A percentile compares a stretch with the other conserved stretches of the same genome.
phyloP scores from a whole-genome alignment of 371 early-diverging fungal genomes.

The Mortierella sp. region DNA sequence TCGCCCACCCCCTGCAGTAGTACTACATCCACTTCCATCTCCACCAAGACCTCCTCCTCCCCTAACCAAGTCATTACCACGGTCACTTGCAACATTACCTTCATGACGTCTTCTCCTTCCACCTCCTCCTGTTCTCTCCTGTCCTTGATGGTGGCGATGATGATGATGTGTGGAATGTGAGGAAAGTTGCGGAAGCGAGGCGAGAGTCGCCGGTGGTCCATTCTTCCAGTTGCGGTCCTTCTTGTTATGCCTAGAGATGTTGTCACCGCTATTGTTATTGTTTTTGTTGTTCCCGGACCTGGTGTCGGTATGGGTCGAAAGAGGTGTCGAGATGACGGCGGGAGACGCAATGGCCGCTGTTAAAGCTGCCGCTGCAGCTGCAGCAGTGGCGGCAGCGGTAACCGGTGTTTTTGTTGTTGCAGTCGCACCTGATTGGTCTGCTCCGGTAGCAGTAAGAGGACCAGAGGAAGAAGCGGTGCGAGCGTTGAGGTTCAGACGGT shows the following conservation, averaged over 20 bases:
- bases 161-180: not conserved
- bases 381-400: not conserved
- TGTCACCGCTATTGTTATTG: not conserved
- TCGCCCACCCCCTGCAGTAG: not conserved
- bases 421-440: not conserved
- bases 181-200: not conserved
- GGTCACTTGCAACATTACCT: not conserved
- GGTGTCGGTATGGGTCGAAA: not conserved
- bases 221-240: not conserved
- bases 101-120: not conserved
- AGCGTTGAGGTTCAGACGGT: slow-evolving; percentile 22
- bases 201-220: not conserved
- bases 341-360: not conserved
- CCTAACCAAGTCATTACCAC: not conserved
- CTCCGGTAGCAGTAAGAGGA: not conserved
- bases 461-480: not conserved
- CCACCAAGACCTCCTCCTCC: not conserved
- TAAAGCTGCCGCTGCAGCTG: not conserved
- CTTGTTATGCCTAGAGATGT: not conserved
- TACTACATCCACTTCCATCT: not conserved
- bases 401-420: not conserved
- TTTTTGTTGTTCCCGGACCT: not conserved
- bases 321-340: not conserved
- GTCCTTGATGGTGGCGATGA: not conserved
- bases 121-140: not conserved